These are phyloP conservation scores for Cotoneaster glaucophyllus DNA, from an alignment of 306 rosid genomes.

Conservation along the genomic window DNA sequence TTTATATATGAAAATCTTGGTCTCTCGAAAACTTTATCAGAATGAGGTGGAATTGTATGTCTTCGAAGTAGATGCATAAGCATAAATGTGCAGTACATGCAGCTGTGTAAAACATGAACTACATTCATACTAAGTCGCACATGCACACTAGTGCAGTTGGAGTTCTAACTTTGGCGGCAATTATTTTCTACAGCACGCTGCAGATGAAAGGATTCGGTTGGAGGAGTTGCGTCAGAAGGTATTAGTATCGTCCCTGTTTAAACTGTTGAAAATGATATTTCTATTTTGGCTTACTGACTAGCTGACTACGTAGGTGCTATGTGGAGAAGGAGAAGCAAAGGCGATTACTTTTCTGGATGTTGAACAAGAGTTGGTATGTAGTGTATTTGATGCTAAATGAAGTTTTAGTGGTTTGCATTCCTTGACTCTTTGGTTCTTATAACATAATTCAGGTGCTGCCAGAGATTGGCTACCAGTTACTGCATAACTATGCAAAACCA, in stretches of 20 bases:
- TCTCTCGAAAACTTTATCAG: background rate
- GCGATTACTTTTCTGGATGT: slow-evolving; percentile 53
- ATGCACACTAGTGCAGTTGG: background rate
- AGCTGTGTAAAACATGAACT: background rate
- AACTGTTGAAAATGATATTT: slow-evolving; percentile 15
- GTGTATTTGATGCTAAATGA: slow-evolving; percentile 18
- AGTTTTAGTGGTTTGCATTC: slow-evolving; percentile 2
- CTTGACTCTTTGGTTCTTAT: slow-evolving; percentile 19
- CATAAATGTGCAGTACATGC: background rate
- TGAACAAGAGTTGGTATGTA: slow-evolving; percentile 78
- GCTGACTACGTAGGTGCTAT: slow-evolving; percentile 49
- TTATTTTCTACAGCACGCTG: slow-evolving; percentile 70
- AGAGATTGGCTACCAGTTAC: slow-evolving; percentile 76
- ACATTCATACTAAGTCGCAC: background rate
- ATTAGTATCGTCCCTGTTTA: slow-evolving; percentile 12
- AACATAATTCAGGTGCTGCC: slow-evolving; percentile 55
- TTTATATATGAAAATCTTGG: background rate
- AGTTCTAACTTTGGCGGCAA: slow-evolving; percentile 20
- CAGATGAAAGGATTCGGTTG: slow-evolving; percentile 86
- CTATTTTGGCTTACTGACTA: slow-evolving; percentile 18
- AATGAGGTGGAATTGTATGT: background rate
- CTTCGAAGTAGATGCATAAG: background rate
- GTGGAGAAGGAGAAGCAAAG: slow-evolving; percentile 91
- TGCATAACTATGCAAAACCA: slow-evolving; percentile 58
- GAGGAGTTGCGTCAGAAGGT: slow-evolving; percentile 93